These are phyloP conservation scores for Lanmaoa pseudosensibilis DNA, from an alignment of 768 basidiomycete genomes.

Conservation along the genomic window DNA sequence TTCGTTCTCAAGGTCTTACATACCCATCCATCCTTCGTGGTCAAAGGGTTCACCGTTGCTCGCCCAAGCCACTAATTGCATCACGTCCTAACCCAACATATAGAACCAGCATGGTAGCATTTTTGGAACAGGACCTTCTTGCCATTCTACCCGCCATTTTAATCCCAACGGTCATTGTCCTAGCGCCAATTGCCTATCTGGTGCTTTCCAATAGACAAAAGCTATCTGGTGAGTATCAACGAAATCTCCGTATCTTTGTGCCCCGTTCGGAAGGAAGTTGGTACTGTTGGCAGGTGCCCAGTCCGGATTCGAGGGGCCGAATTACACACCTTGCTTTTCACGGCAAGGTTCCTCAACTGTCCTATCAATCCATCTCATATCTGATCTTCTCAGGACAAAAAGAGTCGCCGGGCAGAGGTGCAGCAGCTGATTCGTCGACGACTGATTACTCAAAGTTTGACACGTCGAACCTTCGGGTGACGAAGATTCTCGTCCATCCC, in stretches of 20 bases:
- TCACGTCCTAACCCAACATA: background rate
- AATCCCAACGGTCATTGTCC: conserved; percentile 5
- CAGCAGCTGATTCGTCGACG: background rate
- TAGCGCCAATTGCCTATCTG: conserved; percentile 22
- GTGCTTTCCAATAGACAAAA: conserved; percentile 2
- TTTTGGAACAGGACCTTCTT: conserved; percentile 3
- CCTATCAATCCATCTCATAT: conserved; percentile 10
- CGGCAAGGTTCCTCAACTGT: background rate
- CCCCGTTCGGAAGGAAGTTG: conserved; percentile 1
- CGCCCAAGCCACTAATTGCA: background rate
- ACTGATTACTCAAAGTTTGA: conserved; percentile 26
- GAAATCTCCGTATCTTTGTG: background rate
- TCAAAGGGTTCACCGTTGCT: background rate
- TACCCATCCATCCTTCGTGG: background rate
- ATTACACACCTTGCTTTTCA: background rate
- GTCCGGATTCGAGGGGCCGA: background rate
- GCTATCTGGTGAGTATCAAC: conserved; percentile 15
- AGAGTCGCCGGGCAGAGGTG: background rate
- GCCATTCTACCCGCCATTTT: conserved; percentile 11
- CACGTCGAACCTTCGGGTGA: conserved; percentile 41
- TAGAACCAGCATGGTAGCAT: background rate
- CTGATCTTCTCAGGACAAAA: conserved; percentile 15
- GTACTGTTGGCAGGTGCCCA: background rate
- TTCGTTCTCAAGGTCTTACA: background rate
- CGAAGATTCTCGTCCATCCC: conserved; percentile 63